Conservation (phyloP, 345 rosid genomes). For the Gossypium turneri region DNA sequence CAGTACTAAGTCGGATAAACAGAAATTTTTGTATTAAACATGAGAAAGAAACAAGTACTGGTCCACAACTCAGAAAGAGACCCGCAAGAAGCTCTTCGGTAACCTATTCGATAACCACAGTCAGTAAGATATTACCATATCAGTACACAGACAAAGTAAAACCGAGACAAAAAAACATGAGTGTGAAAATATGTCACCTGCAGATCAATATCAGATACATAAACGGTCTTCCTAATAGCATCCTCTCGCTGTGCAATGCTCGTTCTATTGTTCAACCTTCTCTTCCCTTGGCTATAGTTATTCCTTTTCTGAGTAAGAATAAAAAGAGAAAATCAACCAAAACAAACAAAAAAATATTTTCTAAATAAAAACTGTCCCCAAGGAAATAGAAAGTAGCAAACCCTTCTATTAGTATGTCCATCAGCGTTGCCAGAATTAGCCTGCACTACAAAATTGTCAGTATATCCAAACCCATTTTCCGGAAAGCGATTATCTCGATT, state of each 20-base stretch:
- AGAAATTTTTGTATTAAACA: background rate
- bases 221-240: slow-evolving; percentile 76
- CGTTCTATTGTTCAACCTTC: slow-evolving; percentile 76
- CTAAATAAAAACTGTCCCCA: slow-evolving; percentile 12
- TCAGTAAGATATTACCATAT: background rate
- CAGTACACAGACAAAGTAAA: slow-evolving; percentile 16
- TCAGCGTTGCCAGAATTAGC: slow-evolving; percentile 44
- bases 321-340: slow-evolving; percentile 2
- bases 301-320: slow-evolving; percentile 60
- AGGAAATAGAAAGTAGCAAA: slow-evolving; percentile 21
- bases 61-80: slow-evolving; percentile 76
- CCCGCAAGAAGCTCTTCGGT: slow-evolving; percentile 95
- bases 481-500: slow-evolving; percentile 32
- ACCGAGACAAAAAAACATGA: background rate
- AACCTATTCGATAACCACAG: slow-evolving; percentile 37
- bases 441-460: slow-evolving; percentile 48
- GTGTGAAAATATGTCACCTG: slow-evolving; percentile 36
- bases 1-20: background rate
- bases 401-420: slow-evolving; percentile 65
- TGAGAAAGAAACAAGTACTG: slow-evolving; percentile 35
- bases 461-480: slow-evolving; percentile 54
- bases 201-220: slow-evolving; percentile 79
- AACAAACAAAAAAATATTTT: background rate
- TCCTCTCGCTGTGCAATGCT: slow-evolving; percentile 89
- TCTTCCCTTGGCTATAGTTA: slow-evolving; percentile 57